These are phyloP conservation scores for Ophiocordyceps camponoti-floridani DNA, from an alignment of 2,329 filamentous ascomycete genomes.

Conservation along the genomic window DNA sequence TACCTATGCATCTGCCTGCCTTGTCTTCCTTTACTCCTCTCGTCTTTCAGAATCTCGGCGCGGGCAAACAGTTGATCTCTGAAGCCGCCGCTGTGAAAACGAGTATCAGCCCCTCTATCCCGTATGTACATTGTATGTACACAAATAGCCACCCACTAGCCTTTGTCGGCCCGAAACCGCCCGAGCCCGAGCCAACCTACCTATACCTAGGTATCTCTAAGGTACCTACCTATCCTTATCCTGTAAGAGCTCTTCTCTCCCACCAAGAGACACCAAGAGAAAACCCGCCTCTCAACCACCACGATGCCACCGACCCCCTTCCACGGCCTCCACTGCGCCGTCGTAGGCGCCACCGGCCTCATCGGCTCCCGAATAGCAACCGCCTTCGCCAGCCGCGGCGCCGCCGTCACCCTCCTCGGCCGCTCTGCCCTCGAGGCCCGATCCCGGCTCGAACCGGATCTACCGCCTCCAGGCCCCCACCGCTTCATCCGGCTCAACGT, in stretches of 20 bases:
- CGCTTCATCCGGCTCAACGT: constrained; percentile 18
- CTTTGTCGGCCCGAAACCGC: too few relatives aligned
- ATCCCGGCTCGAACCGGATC: constrained; percentile 17
- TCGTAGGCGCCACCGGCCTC: constrained; percentile 54
- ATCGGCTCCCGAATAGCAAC: constrained; percentile 52
- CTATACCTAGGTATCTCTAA: too few relatives aligned
- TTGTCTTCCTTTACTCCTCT: background rate
- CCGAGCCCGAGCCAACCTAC: too few relatives aligned
- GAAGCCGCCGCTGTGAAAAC: too few relatives aligned
- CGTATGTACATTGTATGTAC: too few relatives aligned
- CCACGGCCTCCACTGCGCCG: constrained; percentile 32
- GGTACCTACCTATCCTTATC: too few relatives aligned
- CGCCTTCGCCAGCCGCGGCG: constrained; percentile 46
- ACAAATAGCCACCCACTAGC: too few relatives aligned
- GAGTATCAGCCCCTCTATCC: too few relatives aligned
- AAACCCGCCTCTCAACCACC: background rate
- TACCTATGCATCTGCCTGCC: background rate
- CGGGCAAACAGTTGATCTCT: too few relatives aligned
- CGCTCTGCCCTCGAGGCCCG: constrained; percentile 30
- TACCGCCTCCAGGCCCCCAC: constrained; percentile 8
- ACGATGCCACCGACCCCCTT: constrained; percentile 7
- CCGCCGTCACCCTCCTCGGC: constrained; percentile 41
- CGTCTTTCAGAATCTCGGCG: background rate
- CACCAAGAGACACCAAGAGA: too few relatives aligned
- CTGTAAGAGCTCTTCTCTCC: too few relatives aligned